Base-by-base conservation (phyloP, 1,284 basidiomycete species). In the Pulchroboletus neoregius region DNA sequence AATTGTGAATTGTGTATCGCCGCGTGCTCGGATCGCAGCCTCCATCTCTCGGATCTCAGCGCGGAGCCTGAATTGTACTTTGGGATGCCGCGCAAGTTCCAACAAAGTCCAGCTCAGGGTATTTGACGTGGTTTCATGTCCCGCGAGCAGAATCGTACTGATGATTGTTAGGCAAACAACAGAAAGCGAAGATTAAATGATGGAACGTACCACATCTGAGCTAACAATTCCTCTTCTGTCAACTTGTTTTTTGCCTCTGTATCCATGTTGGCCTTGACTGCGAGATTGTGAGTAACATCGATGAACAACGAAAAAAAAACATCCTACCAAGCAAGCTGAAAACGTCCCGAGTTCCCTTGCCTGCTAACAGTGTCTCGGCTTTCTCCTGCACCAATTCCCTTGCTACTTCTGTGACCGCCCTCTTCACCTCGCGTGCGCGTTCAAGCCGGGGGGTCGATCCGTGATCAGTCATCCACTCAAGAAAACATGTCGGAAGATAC, bases 111-210 rank as follows among this genome's bases (percentile, higher is more conserved):
- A 78, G 39, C 60, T 61, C 41, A 75, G 47, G 3, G 69, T 63
- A 34, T 66, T 72, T 11, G 76, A 68, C 0, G 73, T 75, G 1
- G 80, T 79, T 51, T 83, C 79, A 46, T 82, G 74, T 0, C 82
- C 75, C 10, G 71, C 70, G 46, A 71, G 55, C 27, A 77, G 50
- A 30, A 75, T 65, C 3, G 68, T 71, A 9, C 72, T 63, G 37
- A 22, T 35, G 15, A 39, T 5, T 15, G 18, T 48, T 16, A 16
- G 16, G 2, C n/a, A 6, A 33, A 18, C 3, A 9, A 11, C 5
- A 0, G 16, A 34, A 22, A 20, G n/a, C n/a, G 2, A 6, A 13
- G 13, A 24, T 0, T 3, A 26, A 41, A 15, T 3, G 15, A 26
- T 27, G 5, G 5, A 2, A 24, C 53, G 10, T 49, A 75, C 74